These are phyloP conservation scores for Heterobasidion parviporum DNA, from an alignment of 1,284 basidiomycete species.

Conservation along the genomic window DNA sequence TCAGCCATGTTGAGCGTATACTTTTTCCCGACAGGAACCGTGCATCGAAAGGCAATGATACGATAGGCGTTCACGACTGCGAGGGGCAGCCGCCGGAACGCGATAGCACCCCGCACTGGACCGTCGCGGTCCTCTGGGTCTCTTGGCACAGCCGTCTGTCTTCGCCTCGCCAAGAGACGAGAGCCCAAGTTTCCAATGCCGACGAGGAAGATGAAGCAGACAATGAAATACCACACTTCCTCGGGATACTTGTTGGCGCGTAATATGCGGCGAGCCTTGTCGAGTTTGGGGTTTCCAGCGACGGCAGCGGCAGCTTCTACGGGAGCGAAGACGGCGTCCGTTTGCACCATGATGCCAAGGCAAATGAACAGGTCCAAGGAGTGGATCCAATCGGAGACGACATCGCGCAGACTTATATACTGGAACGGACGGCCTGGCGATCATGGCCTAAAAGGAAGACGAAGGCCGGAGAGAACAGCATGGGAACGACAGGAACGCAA, in stretches of 20 bases:
- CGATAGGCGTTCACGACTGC: slow-evolving; percentile 35
- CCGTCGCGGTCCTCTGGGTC: background rate
- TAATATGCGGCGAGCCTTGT: slow-evolving; percentile 7
- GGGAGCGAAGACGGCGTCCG: background rate
- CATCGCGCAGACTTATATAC: too few relatives aligned
- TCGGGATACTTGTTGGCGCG: slow-evolving; percentile 25
- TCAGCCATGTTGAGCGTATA: slow-evolving; percentile 43
- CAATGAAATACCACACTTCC: slow-evolving; percentile 35
- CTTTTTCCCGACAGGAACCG: slow-evolving; percentile 29
- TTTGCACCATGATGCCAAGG: background rate
- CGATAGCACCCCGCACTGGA: slow-evolving; percentile 7
- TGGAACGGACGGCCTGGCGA: too few relatives aligned
- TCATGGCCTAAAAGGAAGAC: too few relatives aligned
- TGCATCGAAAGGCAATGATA: slow-evolving; percentile 41
- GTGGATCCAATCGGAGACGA: too few relatives aligned
- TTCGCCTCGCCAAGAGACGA: slow-evolving; percentile 11
- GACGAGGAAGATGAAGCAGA: slow-evolving; percentile 31
- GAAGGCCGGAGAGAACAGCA: too few relatives aligned
- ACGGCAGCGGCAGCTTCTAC: background rate
- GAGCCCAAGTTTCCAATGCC: slow-evolving; percentile 27
- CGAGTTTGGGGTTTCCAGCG: background rate
- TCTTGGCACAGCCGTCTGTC: slow-evolving; percentile 12
- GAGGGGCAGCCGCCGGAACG: slow-evolving; percentile 25
- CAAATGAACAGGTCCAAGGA: too few relatives aligned
- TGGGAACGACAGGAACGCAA: too few relatives aligned